Evolutionary conservation across 192 early-diverging fungal species (phyloP).

Genomic region (Geranomyces michiganensis): DNA sequence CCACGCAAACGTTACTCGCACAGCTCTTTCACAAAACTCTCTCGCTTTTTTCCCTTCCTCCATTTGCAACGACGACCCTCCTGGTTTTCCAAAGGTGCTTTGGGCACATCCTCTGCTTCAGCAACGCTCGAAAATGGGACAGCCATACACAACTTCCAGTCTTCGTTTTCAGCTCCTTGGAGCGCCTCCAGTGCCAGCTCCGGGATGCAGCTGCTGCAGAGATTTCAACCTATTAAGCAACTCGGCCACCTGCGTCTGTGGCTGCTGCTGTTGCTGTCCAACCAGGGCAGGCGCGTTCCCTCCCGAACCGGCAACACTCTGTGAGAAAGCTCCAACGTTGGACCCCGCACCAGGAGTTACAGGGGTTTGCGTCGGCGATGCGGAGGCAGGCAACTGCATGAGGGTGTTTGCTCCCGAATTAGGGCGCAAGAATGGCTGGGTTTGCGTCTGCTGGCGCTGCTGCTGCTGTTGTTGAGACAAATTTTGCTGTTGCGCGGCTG

Average conservation of each 20-base stretch:
- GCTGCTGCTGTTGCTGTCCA: conserved; percentile 28
- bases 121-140: no score
- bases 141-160: no score
- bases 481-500: conserved; percentile 9
- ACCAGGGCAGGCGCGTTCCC: conserved; percentile 2
- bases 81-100: no score
- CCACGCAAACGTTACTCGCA: no score
- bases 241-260: conserved; percentile 14
- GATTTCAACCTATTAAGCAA: conserved; percentile 16
- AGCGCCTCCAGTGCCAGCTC: neutral
- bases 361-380: neutral
- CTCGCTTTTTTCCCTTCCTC: no score
- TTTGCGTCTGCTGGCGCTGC: neutral
- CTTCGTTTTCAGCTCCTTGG: neutral
- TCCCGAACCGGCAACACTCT: neutral
- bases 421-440: neutral
- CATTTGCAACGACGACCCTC: no score
- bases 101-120: no score
- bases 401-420: no score
- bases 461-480: neutral
- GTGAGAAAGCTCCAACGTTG: neutral
- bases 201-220: conserved; percentile 21
- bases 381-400: neutral
- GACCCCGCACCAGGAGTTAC: neutral
- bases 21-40: no score